Evolutionary conservation across 129 eudicot species (phyloP).

Genomic region (Solidago caesia): DNA sequence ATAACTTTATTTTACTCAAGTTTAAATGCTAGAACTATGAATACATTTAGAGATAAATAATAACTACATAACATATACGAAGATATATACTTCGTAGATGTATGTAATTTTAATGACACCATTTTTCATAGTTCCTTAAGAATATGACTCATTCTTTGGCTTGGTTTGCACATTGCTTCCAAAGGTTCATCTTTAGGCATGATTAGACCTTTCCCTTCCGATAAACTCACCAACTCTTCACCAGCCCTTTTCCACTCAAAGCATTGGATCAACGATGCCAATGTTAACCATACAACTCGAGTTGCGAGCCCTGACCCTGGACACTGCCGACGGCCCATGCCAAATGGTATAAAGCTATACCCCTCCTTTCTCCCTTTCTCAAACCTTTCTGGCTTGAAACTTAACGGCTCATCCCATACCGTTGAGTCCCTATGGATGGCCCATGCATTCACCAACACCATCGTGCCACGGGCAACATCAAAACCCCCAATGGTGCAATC

Average conservation of each 20-base stretch:
- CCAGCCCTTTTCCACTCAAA: conserved; percentile 40
- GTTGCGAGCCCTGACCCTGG: conserved; percentile 34
- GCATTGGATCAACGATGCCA: conserved; percentile 40
- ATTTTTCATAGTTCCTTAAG: conserved; percentile 18
- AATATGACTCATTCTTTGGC: conserved; percentile 25
- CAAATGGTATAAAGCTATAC: conserved; percentile 32
- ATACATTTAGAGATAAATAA: no score
- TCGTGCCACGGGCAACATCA: no score
- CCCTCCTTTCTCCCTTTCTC: conserved; percentile 17
- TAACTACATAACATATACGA: no score
- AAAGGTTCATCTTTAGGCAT: conserved; percentile 40
- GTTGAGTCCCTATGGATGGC: no score
- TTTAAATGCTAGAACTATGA: no score
- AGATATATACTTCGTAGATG: no score
- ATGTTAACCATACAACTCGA: conserved; percentile 20
- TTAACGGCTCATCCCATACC: no score
- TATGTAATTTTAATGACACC: neutral
- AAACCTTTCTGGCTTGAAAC: neutral
- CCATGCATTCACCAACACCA: no score
- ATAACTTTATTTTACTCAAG: no score
- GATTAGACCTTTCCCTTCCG: conserved; percentile 35
- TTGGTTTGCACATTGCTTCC: conserved; percentile 39
- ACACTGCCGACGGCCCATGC: conserved; percentile 39
- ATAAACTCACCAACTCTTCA: conserved; percentile 27
- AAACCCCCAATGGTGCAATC: conserved; percentile 6